Conservation (phyloP, 2,329 filamentous ascomycete species). For the Phyllosticta capitalensis region DNA sequence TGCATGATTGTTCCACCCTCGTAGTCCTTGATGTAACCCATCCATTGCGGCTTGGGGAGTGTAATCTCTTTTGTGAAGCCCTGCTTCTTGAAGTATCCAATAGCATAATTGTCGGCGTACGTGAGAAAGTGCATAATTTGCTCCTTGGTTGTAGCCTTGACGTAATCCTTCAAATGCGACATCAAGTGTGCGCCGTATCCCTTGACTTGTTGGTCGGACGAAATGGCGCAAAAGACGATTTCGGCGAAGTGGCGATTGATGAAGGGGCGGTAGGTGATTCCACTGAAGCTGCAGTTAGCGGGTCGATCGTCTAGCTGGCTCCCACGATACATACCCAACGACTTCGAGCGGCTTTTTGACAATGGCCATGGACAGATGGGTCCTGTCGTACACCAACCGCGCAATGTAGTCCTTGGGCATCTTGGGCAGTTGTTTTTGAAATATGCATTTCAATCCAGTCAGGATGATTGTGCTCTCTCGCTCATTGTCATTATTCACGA, state of each 20-base stretch:
- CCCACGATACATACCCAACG: slow-evolving; percentile 45
- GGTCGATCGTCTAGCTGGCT: neutral
- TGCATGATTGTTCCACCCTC: slow-evolving; percentile 99
- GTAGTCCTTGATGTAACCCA: slow-evolving; percentile 99
- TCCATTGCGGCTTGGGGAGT: slow-evolving; percentile 81
- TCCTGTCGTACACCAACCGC: slow-evolving; percentile 91
- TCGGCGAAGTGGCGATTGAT: slow-evolving; percentile 88
- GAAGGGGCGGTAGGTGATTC: slow-evolving; percentile 94
- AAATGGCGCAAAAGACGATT: slow-evolving; percentile 97
- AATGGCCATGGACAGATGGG: slow-evolving; percentile 92
- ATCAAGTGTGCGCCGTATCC: slow-evolving; percentile 96
- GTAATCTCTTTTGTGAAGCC: slow-evolving; percentile 99
- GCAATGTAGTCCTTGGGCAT: slow-evolving; percentile 99
- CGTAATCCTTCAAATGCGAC: slow-evolving; percentile 96
- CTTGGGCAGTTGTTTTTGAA: slow-evolving; percentile 95
- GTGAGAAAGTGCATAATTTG: slow-evolving; percentile 94
- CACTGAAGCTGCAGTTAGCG: slow-evolving; percentile 42
- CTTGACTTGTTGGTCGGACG: slow-evolving; percentile 96
- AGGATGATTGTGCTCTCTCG: slow-evolving; percentile 87
- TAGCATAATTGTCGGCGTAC: slow-evolving; percentile 97
- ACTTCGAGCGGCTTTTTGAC: slow-evolving; percentile 94
- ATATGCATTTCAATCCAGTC: slow-evolving; percentile 92
- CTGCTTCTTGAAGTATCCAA: slow-evolving; percentile 98
- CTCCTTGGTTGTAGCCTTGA: slow-evolving; percentile 78
- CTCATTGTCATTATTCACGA: slow-evolving; percentile 91